phyloP scores from a whole-genome alignment of 345 rosid species.

The Populus deltoides region DNA sequence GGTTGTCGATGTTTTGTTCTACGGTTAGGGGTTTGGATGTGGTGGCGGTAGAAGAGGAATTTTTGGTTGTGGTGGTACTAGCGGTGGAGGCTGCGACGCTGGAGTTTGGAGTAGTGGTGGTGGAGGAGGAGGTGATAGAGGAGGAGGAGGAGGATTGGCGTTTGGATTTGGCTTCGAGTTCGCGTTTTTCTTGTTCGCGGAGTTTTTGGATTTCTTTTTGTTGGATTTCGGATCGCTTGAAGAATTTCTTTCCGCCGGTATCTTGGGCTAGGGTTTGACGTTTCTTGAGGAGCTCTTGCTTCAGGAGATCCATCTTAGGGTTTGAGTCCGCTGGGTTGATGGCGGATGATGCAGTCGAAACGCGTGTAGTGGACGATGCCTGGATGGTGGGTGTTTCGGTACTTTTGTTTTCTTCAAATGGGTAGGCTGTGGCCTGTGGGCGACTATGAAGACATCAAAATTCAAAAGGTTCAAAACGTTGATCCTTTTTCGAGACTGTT shows the following conservation, averaged over 20 bases:
- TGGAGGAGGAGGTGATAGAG: constrained; percentile 25
- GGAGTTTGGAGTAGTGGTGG: constrained; percentile 29
- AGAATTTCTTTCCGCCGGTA: constrained; percentile 77
- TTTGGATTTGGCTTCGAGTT: constrained; percentile 69
- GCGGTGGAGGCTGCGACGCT: constrained; percentile 25
- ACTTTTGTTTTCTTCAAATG: too few species aligned
- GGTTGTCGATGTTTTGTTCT: constrained; percentile 78
- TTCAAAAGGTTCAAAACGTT: too few species aligned
- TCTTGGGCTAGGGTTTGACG: constrained; percentile 62
- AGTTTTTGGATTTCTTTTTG: constrained; percentile 82
- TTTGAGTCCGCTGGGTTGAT: too few species aligned
- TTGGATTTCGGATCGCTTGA: constrained; percentile 89
- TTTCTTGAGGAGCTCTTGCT: constrained; percentile 70
- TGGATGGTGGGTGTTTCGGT: too few species aligned
- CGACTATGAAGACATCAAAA: too few species aligned
- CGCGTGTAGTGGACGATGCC: too few species aligned
- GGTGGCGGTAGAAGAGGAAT: constrained; percentile 36
- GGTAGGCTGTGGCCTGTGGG: too few species aligned
- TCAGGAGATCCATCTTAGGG: constrained; percentile 64
- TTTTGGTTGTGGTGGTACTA: constrained; percentile 30
- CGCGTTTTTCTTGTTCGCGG: constrained; percentile 85
- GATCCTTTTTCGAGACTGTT: too few species aligned
- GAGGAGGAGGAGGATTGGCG: constrained; percentile 41
- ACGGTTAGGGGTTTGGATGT: constrained; percentile 67
- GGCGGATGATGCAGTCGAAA: too few species aligned